Evolutionary conservation across 1,139 yeast genomes (phyloP), one percentile per base, ranked within the genome.

Genomic region (Wickerhamomyces sp.): DNA sequence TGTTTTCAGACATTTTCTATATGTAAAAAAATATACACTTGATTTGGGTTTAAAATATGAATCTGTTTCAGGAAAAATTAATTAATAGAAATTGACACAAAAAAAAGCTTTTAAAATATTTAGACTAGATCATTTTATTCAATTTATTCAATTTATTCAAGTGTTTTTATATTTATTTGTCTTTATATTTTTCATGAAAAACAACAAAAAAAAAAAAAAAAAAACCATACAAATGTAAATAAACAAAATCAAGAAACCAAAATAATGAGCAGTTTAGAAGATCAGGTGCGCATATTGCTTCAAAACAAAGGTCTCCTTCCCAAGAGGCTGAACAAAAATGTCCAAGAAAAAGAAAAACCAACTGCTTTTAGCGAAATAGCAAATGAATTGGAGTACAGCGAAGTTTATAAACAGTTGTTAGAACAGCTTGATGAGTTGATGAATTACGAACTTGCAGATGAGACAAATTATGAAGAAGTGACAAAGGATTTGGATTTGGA

Each of bases 401-500:
- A 21, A 12, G 15, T 47, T 10, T 48, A 42, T 26, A 33, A 30
- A n/a, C 33, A 33, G 13, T 31, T 48, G 20, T 12, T 47, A 16
- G 27, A 18, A 1, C 19, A 33, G 5, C 27, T 47, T 8, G 49
- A 48, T 29, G 30, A 37, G 3, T 27, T 48, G 28, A 37, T 48
- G 30, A 33, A 13, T 5, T 17, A 36, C 10, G 39, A 46, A 19
- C 16, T 35, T 9, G 17, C 27, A 7, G 16, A 33, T 13, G 25
- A 35, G 4, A 12, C 10, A 3, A 12, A 3, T 2, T 31, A 27
- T 25, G 36, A 37, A 4, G 31, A 24, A 5, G 20, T 28, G 1
- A 15, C 25, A 3, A 10, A 2, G 9, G 26, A 33, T 7, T 14
- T 26, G 5, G 13, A 33, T 8, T 4, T 33, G 3, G 14, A 8